Conservation (phyloP, 1,284 basidiomycete genomes). For the Leccinum idahoense region DNA sequence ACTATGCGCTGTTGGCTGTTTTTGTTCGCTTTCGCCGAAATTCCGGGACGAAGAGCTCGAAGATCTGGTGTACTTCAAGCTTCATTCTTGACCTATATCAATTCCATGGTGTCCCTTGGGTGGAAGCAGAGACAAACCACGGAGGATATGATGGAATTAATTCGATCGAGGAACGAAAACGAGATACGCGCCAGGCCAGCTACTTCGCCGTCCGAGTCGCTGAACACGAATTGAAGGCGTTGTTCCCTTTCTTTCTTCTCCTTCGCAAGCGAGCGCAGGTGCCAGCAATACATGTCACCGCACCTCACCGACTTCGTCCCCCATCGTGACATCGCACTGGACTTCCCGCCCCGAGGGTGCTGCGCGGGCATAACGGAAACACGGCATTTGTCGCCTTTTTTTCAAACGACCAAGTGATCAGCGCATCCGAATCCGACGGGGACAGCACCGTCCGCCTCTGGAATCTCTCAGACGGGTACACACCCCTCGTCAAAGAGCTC, state of each 20-base stretch:
- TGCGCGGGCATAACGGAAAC: conserved; percentile 13
- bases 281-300: conserved; percentile 1
- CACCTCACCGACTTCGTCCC: conserved; percentile 2
- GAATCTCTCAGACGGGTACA: conserved; percentile 6
- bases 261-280: neutral
- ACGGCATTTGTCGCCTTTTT: conserved; percentile 15
- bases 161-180: neutral
- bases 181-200: neutral
- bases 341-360: conserved; percentile 1
- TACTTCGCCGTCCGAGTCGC: no score
- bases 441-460: conserved; percentile 20
- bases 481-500: conserved; percentile 4
- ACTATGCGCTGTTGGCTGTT: conserved; percentile 81
- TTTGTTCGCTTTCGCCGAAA: conserved; percentile 75
- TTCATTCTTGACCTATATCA: conserved; percentile 94
- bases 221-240: no score
- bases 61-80: conserved; percentile 71
- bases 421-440: conserved; percentile 13
- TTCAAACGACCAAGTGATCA: conserved; percentile 14
- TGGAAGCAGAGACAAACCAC: conserved; percentile 44
- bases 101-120: conserved; percentile 76
- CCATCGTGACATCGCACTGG: neutral
- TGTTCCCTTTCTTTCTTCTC: neutral
- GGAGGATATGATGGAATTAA: conserved; percentile 32
- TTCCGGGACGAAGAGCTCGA: conserved; percentile 93